Percentiles rank a stretch among this genome's conserved stretches.
Evolutionary conservation across 1,284 basidiomycete species (phyloP).

Genomic region (Neolentinus lepideus): DNA sequence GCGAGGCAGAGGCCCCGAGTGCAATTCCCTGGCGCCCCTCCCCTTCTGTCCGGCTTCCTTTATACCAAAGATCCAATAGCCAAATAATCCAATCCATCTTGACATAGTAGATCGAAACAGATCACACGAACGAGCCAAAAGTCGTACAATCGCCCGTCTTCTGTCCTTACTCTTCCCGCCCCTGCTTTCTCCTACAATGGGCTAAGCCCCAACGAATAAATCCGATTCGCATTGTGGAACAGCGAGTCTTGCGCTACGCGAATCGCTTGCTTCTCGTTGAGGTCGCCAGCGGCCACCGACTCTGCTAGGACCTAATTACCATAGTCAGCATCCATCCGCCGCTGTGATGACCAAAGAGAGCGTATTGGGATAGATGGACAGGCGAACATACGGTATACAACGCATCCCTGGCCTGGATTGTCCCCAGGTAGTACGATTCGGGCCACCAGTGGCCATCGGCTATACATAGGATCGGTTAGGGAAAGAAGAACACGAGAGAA

Average conservation of each 20-base stretch:
- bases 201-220: constrained; percentile 45
- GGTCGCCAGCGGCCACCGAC: constrained; percentile 32
- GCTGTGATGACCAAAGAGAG: background rate
- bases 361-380: too few species aligned
- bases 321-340: background rate
- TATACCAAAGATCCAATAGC: too few species aligned
- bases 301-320: constrained; percentile 40
- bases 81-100: too few species aligned
- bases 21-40: too few species aligned
- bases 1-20: too few species aligned
- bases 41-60: too few species aligned
- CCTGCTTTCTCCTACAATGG: constrained; percentile 12
- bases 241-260: constrained; percentile 41
- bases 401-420: constrained; percentile 51
- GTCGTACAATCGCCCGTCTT: too few species aligned
- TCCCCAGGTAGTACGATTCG: constrained; percentile 64
- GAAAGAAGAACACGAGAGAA: background rate
- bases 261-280: constrained; percentile 43
- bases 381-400: constrained; percentile 31
- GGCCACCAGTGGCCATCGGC: constrained; percentile 78
- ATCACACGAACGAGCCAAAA: too few species aligned
- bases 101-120: too few species aligned
- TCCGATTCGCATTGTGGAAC: constrained; percentile 50
- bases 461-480: constrained; percentile 17
- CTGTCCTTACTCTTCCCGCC: background rate